These are phyloP conservation scores for Gaeumannomyces tritici DNA, from an alignment of 2,329 filamentous ascomycete genomes.

Conservation along the genomic window DNA sequence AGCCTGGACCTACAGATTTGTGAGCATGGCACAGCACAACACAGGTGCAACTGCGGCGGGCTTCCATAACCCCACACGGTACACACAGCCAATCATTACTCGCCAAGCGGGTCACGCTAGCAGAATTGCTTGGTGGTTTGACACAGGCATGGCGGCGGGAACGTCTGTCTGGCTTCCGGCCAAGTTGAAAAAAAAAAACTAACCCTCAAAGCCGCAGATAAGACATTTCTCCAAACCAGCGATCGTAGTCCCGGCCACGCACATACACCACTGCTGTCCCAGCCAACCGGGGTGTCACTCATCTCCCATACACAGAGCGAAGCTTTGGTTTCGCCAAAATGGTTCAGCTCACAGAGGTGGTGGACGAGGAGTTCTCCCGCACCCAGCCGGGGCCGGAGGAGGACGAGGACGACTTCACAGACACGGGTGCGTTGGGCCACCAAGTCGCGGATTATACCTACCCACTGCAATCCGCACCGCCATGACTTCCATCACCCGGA, in stretches of 20 bases:
- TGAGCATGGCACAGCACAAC: no score
- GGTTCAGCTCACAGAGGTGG: slow-evolving; percentile 95
- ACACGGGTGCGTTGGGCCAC: slow-evolving; percentile 59
- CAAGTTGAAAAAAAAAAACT: not conserved
- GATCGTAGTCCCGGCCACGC: not conserved
- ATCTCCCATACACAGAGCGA: not conserved
- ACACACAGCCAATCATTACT: not conserved
- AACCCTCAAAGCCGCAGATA: not conserved
- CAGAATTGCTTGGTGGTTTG: not conserved
- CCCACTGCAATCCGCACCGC: slow-evolving; percentile 14
- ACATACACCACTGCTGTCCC: not conserved
- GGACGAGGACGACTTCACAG: slow-evolving; percentile 86
- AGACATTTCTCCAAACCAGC: not conserved
- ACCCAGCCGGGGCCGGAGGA: slow-evolving; percentile 62
- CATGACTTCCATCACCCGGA: not conserved
- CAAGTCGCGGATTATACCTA: not conserved
- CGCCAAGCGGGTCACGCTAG: not conserved
- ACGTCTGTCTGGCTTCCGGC: not conserved
- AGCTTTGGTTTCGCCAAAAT: slow-evolving; percentile 39
- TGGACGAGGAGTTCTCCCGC: slow-evolving; percentile 87
- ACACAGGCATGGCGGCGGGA: not conserved
- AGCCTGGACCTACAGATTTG: no score
- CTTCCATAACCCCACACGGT: not conserved
- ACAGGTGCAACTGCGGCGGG: no score
- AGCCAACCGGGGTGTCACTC: not conserved